Evolutionary conservation across 1,284 basidiomycete genomes (phyloP).

Genomic region (Naganishia cerealis): DNA sequence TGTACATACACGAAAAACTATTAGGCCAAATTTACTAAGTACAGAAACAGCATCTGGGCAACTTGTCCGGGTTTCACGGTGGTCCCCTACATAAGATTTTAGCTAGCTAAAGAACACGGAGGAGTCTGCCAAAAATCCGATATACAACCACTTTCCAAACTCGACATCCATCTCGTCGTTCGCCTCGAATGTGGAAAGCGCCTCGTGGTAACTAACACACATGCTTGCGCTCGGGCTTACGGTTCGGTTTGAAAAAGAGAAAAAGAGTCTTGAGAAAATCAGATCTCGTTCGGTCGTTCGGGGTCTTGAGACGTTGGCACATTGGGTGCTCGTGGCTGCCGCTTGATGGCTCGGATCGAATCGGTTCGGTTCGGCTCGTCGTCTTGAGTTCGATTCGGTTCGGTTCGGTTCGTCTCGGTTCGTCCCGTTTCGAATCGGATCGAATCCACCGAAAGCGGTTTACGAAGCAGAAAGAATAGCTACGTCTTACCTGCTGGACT

Average conservation of each 20-base stretch:
- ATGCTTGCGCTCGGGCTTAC: too few species aligned
- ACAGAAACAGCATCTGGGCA: neutral
- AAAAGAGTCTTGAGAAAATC: too few species aligned
- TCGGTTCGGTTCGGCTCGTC: conserved; percentile 5
- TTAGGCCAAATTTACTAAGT: neutral
- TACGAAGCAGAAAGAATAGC: too few species aligned
- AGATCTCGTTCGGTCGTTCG: too few species aligned
- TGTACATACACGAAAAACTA: neutral
- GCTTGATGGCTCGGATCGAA: neutral
- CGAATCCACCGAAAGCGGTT: neutral
- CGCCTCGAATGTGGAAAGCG: neutral
- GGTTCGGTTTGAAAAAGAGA: too few species aligned
- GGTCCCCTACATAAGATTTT: conserved; percentile 7
- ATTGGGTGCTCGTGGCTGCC: neutral
- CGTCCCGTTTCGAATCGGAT: conserved; percentile 5
- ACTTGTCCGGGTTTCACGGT: too few species aligned
- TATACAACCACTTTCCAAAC: neutral
- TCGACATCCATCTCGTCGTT: neutral
- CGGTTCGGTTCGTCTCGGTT: conserved; percentile 3
- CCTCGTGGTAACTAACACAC: neutral
- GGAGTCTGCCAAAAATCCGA: neutral
- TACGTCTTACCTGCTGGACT: neutral
- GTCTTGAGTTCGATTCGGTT: conserved; percentile 4
- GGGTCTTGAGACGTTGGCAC: neutral
- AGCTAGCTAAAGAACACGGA: neutral